phyloP scores from a whole-genome alignment of 2,329 filamentous ascomycete genomes.

The Tolypocladium guangdongense region DNA sequence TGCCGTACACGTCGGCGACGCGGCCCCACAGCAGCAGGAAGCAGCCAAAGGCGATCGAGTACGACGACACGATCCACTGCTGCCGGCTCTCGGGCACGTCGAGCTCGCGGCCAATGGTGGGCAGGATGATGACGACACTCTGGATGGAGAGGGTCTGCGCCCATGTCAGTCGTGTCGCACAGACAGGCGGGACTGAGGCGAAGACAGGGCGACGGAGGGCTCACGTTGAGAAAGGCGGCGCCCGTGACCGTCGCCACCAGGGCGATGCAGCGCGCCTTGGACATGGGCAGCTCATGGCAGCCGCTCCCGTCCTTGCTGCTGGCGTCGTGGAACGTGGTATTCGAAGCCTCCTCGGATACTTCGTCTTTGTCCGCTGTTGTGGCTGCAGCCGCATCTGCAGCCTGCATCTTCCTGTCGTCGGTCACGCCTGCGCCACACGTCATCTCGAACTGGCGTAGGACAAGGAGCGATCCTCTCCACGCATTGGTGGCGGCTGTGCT shows the following conservation, averaged over 20 bases:
- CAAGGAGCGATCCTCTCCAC: neutral
- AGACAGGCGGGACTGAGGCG: too few relatives aligned
- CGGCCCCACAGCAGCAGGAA: conserved; percentile 58
- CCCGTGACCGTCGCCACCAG: conserved; percentile 44
- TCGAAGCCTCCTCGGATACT: neutral
- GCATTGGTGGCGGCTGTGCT: neutral
- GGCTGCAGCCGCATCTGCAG: neutral
- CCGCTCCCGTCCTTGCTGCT: conserved; percentile 9
- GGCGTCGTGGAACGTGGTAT: neutral
- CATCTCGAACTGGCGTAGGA: neutral
- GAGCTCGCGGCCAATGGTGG: conserved; percentile 46
- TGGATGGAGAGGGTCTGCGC: conserved; percentile 44
- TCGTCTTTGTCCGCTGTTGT: too few relatives aligned
- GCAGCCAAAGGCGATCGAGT: conserved; percentile 55
- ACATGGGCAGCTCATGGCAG: conserved; percentile 24
- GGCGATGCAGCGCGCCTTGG: conserved; percentile 41
- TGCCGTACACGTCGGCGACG: conserved; percentile 56
- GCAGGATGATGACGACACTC: conserved; percentile 50
- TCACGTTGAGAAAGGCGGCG: conserved; percentile 44
- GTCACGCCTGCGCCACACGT: neutral
- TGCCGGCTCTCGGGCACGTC: conserved; percentile 45
- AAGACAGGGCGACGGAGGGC: conserved; percentile 3
- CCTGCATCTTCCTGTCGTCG: neutral
- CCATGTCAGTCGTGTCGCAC: conserved; percentile 8
- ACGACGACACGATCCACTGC: conserved; percentile 58